These are phyloP conservation scores for Fonsecaea pedrosoi DNA, from an alignment of 2,329 filamentous ascomycete genomes.

Conservation along the genomic window DNA sequence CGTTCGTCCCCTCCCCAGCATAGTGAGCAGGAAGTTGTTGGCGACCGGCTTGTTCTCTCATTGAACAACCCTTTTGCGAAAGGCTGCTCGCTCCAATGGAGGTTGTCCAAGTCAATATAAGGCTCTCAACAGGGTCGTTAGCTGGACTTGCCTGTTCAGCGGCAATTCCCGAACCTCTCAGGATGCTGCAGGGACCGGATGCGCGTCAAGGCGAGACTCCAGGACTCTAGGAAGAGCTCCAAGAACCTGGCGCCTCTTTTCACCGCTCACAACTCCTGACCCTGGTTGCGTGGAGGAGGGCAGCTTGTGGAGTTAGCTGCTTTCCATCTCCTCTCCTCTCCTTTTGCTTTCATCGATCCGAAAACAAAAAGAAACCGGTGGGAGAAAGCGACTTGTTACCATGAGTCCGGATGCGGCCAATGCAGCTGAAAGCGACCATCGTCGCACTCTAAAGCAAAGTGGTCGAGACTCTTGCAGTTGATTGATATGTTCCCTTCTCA, in stretches of 20 bases:
- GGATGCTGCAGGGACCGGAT: conserved; percentile 5
- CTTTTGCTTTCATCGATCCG: conserved; percentile 30
- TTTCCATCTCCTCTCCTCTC: not conserved
- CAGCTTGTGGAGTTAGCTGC: conserved; percentile 1
- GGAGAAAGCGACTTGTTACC: conserved; percentile 25
- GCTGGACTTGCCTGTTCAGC: conserved; percentile 2
- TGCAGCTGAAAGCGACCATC: conserved; percentile 26
- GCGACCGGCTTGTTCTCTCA: not conserved
- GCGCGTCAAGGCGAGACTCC: not conserved
- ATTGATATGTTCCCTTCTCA: conserved; percentile 35
- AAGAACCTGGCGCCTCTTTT: not conserved
- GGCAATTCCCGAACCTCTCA: conserved; percentile 7
- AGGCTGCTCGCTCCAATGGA: not conserved
- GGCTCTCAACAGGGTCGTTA: conserved; percentile 9
- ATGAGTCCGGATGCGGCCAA: conserved; percentile 33
- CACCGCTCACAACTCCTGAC: conserved; percentile 6
- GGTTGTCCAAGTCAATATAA: conserved; percentile 6
- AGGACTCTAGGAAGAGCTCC: conserved; percentile 7
- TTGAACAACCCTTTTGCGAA: not conserved
- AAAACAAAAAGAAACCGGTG: conserved; percentile 29
- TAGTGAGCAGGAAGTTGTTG: not conserved
- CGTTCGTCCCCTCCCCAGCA: conserved; percentile 10
- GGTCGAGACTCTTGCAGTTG: conserved; percentile 22
- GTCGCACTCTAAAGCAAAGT: conserved; percentile 24
- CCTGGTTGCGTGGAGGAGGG: conserved; percentile 15